Evolutionary conservation across 225 moss, liverwort and hornwort species (phyloP), one percentile per base, ranked within the genome.

Genomic region (Neckera pumila): DNA sequence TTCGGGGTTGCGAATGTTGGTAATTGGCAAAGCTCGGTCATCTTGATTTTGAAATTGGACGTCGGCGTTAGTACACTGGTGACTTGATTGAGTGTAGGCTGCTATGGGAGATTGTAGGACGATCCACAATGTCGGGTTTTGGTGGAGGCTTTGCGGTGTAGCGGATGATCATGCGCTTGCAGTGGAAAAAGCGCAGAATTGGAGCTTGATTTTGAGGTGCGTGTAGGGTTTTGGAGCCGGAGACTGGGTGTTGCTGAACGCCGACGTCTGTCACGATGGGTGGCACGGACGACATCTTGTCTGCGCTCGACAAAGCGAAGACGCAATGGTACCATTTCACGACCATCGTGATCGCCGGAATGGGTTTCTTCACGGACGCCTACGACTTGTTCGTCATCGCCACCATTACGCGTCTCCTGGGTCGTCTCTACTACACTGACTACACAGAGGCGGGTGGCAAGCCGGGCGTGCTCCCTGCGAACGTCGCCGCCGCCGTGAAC

Each of bases 381-480:
- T 96, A 94, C 61, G 95, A 96, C 60, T 73, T 96, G 16, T 96
- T 96, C 28, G 92, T 91, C 9, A 95, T 96, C 42, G 87, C 95
- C 9, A 91, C 92, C 20, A 26, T 96, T 23, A 92, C 93, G 4
- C 84, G 91, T 7, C 84, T 92, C n/a, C 57, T 93, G 30, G 96
- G 97, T 15, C 90, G 96, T 12, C 28, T 97, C 56, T 97, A 97
- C 86, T 96, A 97, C 87, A 89, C 90, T 49, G 88, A 95, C 77
- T 84, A 92, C 34, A 20, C 60, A 51, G 47, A 14, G 79, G 62
- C 36, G 25, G 30, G 60, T 6, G 88, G 65, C 76, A 70, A 62
- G 1, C 90, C 89, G 36, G 92, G 92, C 8, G 93, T 84, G 11
- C 90, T 97, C 27, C 97, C 97, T 27, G 87, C 93, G 40, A 92